These are phyloP conservation scores for Candida germanica DNA, from an alignment of 805 yeast species.

Conservation along the genomic window DNA sequence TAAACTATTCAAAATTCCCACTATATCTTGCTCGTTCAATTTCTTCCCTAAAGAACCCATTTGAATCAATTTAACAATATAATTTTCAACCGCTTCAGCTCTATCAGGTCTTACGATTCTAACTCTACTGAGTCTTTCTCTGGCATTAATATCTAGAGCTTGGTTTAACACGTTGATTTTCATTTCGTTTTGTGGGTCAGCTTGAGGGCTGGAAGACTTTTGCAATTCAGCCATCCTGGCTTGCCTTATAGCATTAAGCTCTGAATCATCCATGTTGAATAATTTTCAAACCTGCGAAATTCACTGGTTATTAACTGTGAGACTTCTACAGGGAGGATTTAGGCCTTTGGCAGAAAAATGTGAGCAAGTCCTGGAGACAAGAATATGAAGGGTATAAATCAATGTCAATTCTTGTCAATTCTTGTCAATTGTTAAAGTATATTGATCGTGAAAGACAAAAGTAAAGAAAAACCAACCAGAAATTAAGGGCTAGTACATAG, in stretches of 20 bases:
- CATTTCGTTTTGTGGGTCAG: slow-evolving; percentile 32
- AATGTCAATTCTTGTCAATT: too few species aligned
- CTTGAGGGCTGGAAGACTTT: slow-evolving; percentile 34
- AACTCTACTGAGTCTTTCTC: slow-evolving; percentile 84
- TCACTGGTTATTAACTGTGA: too few species aligned
- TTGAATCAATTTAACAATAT: slow-evolving; percentile 66
- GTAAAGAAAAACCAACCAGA: too few species aligned
- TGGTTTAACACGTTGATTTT: slow-evolving; percentile 53
- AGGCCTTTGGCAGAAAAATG: too few species aligned
- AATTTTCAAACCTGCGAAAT: slow-evolving; percentile 2
- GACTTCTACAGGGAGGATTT: too few species aligned
- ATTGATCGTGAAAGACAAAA: too few species aligned
- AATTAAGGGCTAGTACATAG: too few species aligned
- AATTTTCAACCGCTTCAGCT: slow-evolving; percentile 82
- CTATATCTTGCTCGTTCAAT: slow-evolving; percentile 78
- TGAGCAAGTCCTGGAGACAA: too few species aligned
- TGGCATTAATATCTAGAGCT: slow-evolving; percentile 75
- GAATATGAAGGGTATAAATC: too few species aligned
- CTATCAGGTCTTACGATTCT: slow-evolving; percentile 88
- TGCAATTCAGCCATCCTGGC: slow-evolving; percentile 89
- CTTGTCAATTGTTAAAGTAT: too few species aligned
- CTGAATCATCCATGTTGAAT: slow-evolving; percentile 72
- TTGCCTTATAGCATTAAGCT: slow-evolving; percentile 83
- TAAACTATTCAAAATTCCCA: slow-evolving; percentile 76
- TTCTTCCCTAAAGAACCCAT: slow-evolving; percentile 75